Evolutionary conservation across 768 basidiomycete species (phyloP).

Genomic region (Russula griseocarnosa): DNA sequence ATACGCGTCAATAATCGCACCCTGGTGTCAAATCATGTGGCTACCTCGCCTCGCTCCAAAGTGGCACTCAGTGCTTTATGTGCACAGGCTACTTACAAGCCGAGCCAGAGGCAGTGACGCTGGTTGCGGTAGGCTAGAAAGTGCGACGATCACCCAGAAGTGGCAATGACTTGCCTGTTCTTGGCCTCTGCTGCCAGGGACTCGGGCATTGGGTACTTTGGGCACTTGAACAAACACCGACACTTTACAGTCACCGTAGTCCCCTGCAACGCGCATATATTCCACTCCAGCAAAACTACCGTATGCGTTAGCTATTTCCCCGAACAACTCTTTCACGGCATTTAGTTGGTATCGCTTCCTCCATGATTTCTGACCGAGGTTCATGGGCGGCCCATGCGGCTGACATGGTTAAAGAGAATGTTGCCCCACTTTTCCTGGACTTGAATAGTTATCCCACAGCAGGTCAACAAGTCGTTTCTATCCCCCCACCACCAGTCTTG

Average conservation of each 20-base stretch:
- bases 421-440: neutral
- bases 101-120: neutral
- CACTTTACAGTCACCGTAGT: neutral
- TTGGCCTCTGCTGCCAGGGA: neutral
- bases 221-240: neutral
- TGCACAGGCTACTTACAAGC: neutral
- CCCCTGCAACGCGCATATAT: constrained; percentile 11
- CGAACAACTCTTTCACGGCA: neutral
- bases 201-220: neutral
- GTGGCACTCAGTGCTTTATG: neutral
- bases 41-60: neutral
- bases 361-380: neutral
- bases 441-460: neutral
- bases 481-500: neutral
- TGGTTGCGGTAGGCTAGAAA: neutral
- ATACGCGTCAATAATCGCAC: too few relatives aligned
- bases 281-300: neutral
- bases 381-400: neutral
- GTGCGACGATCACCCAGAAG: constrained; percentile 4
- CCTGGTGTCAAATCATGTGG: neutral
- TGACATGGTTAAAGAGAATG: neutral
- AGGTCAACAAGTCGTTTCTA: neutral
- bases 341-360: neutral
- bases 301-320: constrained; percentile 1
- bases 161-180: neutral